Conservation (phyloP, 2,329 filamentous ascomycete genomes). For the Pseudogymnoascus sp. region DNA sequence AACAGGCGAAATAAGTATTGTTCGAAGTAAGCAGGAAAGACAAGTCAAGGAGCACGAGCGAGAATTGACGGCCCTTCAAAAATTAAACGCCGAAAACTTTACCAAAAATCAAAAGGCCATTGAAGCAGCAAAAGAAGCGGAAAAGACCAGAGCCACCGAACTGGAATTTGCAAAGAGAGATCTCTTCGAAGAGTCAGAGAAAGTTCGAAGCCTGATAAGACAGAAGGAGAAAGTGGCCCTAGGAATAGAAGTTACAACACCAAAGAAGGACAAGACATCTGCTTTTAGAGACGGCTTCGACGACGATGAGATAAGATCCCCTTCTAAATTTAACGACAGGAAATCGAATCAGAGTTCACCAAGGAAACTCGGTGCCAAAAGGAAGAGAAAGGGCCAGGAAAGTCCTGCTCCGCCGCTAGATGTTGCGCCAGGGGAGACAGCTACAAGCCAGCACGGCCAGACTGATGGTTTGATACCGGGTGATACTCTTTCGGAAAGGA, state of each 20-base stretch:
- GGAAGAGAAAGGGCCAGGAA: conserved; percentile 35
- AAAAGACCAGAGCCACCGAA: conserved; percentile 60
- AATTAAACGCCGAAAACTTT: conserved; percentile 55
- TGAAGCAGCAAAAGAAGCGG: conserved; percentile 57
- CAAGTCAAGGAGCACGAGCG: conserved; percentile 54
- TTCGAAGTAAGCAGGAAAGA: conserved; percentile 63
- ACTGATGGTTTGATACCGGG: conserved; percentile 22
- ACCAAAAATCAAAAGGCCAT: conserved; percentile 57
- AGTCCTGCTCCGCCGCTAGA: background rate
- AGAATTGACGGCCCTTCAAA: conserved; percentile 54
- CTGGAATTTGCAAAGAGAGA: conserved; percentile 68
- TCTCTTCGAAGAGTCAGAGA: conserved; percentile 50
- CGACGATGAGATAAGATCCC: conserved; percentile 43
- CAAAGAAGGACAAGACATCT: conserved; percentile 53
- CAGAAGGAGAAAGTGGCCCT: conserved; percentile 39
- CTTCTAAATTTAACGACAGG: conserved; percentile 31
- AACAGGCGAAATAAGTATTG: conserved; percentile 65
- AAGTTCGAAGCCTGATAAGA: conserved; percentile 32
- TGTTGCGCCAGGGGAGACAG: background rate
- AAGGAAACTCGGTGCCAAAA: conserved; percentile 54
- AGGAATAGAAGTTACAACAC: conserved; percentile 40
- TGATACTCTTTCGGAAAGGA: conserved; percentile 30
- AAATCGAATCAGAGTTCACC: conserved; percentile 45
- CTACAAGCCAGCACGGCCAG: background rate
- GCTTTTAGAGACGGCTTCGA: conserved; percentile 71